Evolutionary conservation across 2,329 filamentous ascomycete species (phyloP).

Genomic region (Xylaria multiplex): DNA sequence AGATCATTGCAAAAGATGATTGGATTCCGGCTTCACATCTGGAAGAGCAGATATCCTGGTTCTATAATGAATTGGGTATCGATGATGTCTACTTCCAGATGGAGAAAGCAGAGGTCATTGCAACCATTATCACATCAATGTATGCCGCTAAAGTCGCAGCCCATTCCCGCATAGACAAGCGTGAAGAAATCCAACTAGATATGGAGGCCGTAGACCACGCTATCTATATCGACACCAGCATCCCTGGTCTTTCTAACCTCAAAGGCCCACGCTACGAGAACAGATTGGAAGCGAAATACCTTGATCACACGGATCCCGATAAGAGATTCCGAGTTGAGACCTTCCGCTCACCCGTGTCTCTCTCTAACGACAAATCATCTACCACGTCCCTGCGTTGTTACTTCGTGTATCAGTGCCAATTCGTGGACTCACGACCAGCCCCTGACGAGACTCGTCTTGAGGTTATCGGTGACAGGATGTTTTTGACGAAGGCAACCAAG

Average conservation of each 20-base stretch:
- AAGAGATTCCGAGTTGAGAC: conserved; percentile 94
- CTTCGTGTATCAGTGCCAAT: conserved; percentile 97
- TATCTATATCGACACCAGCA: conserved; percentile 98
- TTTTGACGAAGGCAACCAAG: conserved; percentile 92
- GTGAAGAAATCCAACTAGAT: conserved; percentile 91
- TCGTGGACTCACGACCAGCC: conserved; percentile 78
- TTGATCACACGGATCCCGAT: conserved; percentile 78
- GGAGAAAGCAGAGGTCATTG: conserved; percentile 85
- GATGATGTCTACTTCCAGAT: conserved; percentile 99
- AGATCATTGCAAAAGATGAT: conserved; percentile 77
- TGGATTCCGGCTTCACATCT: conserved; percentile 89
- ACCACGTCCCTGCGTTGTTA: conserved; percentile 93
- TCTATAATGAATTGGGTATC: conserved; percentile 97
- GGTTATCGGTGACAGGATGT: conserved; percentile 90
- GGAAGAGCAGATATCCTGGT: conserved; percentile 90
- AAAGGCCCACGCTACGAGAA: conserved; percentile 92
- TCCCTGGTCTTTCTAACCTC: conserved; percentile 80
- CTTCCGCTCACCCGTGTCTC: conserved; percentile 87
- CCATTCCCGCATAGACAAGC: conserved; percentile 91
- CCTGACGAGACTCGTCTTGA: conserved; percentile 88
- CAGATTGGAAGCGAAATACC: conserved; percentile 92
- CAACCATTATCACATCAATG: conserved; percentile 92
- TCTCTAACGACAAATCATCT: conserved; percentile 73
- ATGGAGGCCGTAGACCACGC: conserved; percentile 96
- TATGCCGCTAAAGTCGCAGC: conserved; percentile 97